Evolutionary conservation across 495 filamentous ascomycete genomes (phyloP).

Genomic region (Aspergillus coremiiformis): DNA sequence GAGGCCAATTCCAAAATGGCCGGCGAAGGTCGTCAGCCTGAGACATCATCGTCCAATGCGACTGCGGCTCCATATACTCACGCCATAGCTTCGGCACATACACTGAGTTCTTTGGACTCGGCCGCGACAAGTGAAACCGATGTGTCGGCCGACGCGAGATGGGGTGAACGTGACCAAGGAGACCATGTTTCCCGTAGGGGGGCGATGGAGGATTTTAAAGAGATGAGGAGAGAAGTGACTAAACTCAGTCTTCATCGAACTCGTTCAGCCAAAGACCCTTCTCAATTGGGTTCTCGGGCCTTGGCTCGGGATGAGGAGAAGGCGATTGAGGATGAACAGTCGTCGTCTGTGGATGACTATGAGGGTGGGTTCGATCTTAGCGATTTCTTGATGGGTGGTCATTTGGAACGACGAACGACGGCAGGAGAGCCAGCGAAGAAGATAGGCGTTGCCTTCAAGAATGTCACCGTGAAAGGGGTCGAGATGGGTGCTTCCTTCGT

Average conservation of each 20-base stretch:
- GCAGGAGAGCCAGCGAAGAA: constrained; percentile 65
- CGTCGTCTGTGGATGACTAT: constrained; percentile 24
- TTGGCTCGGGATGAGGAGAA: constrained; percentile 34
- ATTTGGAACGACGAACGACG: constrained; percentile 69
- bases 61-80: not conserved
- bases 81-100: constrained; percentile 6
- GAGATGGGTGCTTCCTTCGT: constrained; percentile 61
- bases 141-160: constrained; percentile 48
- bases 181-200: constrained; percentile 52
- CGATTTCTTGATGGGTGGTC: constrained; percentile 69
- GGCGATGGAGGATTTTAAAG: constrained; percentile 67
- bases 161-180: constrained; percentile 67
- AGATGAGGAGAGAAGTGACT: constrained; percentile 58
- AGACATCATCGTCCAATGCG: not conserved
- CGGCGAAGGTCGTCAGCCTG: constrained; percentile 6
- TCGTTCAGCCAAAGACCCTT: constrained; percentile 24
- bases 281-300: constrained; percentile 13
- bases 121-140: constrained; percentile 16
- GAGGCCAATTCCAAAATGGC: constrained; percentile 2
- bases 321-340: constrained; percentile 19
- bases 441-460: constrained; percentile 76
- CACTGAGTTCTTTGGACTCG: constrained; percentile 6
- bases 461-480: constrained; percentile 68
- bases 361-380: constrained; percentile 62
- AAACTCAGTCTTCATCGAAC: constrained; percentile 48